Conservation (phyloP, 768 basidiomycete genomes). For the Trametes cinnabarina region DNA sequence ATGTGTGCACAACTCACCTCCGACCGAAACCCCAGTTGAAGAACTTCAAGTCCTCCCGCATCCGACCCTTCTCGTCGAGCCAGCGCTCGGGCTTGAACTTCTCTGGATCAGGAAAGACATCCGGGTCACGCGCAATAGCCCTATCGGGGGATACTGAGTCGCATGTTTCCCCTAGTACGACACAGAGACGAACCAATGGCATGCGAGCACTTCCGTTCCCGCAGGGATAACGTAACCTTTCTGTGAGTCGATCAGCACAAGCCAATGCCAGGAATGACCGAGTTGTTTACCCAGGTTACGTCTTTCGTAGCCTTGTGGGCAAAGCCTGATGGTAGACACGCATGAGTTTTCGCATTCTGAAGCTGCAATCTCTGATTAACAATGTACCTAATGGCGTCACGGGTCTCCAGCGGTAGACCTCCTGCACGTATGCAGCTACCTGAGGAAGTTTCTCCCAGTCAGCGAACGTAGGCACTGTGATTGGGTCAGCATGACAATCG, state of each 20-base stretch:
- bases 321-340: conserved; percentile 44
- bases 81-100: conserved; percentile 34
- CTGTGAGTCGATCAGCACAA: conserved; percentile 4
- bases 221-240: conserved; percentile 41
- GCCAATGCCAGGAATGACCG: not conserved
- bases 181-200: conserved; percentile 33
- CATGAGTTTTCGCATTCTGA: too few relatives aligned
- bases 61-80: conserved; percentile 29
- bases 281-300: conserved; percentile 50
- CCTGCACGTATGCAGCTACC: conserved; percentile 41
- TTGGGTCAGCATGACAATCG: not conserved
- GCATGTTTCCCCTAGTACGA: not conserved
- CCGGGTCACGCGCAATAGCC: conserved; percentile 34
- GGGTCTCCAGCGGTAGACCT: conserved; percentile 43
- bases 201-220: conserved; percentile 38
- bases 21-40: conserved; percentile 39
- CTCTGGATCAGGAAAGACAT: conserved; percentile 33
- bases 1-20: conserved; percentile 21
- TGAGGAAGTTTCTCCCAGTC: conserved; percentile 38
- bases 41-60: conserved; percentile 30
- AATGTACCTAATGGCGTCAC: conserved; percentile 33
- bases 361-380: not conserved
- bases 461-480: conserved; percentile 40
- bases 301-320: conserved; percentile 65
- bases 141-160: conserved; percentile 1